These are phyloP conservation scores for Vitis labrusca DNA, from an alignment of 164 flowering plant genomes.

Conservation along the genomic window DNA sequence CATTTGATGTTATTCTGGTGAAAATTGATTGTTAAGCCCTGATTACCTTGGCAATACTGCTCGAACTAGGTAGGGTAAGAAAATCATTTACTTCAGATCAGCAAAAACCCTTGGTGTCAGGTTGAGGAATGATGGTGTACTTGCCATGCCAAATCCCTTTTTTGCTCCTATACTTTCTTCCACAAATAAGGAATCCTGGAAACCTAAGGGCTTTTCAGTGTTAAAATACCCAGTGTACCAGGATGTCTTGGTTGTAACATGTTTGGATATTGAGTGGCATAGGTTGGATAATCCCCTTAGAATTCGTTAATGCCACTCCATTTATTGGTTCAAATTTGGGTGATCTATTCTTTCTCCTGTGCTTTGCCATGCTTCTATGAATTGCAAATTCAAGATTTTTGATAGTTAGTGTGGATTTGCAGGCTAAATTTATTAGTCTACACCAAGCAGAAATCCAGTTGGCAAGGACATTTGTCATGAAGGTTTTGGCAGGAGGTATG, in stretches of 20 bases:
- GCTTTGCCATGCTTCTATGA: too few species aligned
- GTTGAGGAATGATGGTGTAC: background rate
- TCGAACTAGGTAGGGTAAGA: background rate
- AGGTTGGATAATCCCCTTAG: background rate
- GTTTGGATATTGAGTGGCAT: too few species aligned
- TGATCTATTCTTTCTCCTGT: too few species aligned
- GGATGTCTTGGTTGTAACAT: background rate
- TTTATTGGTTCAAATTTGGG: too few species aligned
- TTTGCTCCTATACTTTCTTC: background rate
- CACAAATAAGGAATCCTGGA: background rate
- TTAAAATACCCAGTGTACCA: background rate
- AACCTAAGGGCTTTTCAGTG: background rate
- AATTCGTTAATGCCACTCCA: too few species aligned
- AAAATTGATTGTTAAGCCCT: background rate
- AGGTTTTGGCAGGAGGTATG: constrained; percentile 21
- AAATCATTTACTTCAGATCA: background rate
- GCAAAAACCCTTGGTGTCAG: background rate
- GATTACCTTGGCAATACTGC: background rate
- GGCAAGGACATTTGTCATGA: constrained; percentile 12
- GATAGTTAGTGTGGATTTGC: constrained; percentile 1
- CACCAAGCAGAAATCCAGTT: constrained; percentile 23
- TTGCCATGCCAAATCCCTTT: background rate
- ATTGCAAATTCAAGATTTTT: background rate
- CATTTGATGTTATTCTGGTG: background rate
- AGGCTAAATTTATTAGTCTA: constrained; percentile 20